Evolutionary conservation across 768 basidiomycete species (phyloP), one percentile per base, ranked within the genome.

Genomic region (Suillus decipiens): DNA sequence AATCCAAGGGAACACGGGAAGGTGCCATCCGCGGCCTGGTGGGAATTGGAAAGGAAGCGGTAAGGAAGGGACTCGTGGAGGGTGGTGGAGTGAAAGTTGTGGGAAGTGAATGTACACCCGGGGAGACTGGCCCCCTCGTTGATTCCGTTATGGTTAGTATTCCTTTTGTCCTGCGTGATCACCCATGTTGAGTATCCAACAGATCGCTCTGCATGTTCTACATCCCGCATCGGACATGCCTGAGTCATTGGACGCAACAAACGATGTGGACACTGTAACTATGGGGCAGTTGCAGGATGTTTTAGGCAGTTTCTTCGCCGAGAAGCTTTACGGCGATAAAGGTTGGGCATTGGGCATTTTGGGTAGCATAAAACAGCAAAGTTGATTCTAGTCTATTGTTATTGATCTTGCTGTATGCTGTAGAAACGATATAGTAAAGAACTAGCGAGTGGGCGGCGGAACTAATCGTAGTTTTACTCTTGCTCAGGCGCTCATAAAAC

Each of bases 1-100:
- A 91, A 73, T 86, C 86, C 63, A 82, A 86, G 22, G 94, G 93
- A 7, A 92, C 93, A 8, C 83, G 95, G 61, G 92, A 96, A 75
- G 95, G 96, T 48, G 93, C 96, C 0, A 87, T 98, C 41, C 86
- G 95, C 2, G 94, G 94, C 19, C 81, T 97, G 36, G 82, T 92
- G 28, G 90, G 89, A 17, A 88, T 96, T 3, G 93, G 93, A 0
- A 89, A 92, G 68, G 92, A 93, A 65, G 93, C 93, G 11, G 86
- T 94, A 9, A 78, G 90, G 43, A 91, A 93, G 73, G 93, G 93
- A 0, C 77, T 95, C 12, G 82, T 95, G 2, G 90, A 92, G 65
- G 89, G 90, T 22, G 89, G 90, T 3, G 93, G 92, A 17, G 89
- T 89, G 7, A 86, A 84, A 60, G 84, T 90, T 5, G 84, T 94